A percentile compares a stretch with the other conserved stretches of the same genome.
Conservation (phyloP, 208 protist species). For the Herpetomonas tarakana region DNA sequence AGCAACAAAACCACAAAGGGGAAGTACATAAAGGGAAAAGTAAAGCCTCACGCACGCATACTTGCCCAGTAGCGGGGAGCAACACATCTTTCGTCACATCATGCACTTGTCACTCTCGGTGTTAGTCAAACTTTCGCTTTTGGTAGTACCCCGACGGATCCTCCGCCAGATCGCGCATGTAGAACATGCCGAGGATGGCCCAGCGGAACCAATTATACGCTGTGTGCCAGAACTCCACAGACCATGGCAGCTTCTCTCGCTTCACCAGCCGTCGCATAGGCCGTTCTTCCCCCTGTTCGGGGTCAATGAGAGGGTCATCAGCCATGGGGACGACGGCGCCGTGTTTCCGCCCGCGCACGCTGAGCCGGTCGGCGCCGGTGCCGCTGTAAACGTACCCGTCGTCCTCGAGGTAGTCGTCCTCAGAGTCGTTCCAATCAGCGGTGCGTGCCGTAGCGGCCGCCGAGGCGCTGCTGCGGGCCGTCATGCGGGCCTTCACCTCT, state of each 20-base stretch:
- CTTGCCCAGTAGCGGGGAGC: too few relatives aligned
- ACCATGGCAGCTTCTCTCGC: slow-evolving; percentile 19
- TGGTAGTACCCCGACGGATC: slow-evolving; percentile 29
- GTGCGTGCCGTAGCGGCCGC: slow-evolving; percentile 14
- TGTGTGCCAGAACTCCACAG: slow-evolving; percentile 26
- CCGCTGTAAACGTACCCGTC: slow-evolving; percentile 5
- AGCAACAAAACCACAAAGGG: too few relatives aligned
- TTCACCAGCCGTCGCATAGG: slow-evolving; percentile 16
- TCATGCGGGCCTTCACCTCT: slow-evolving; percentile 33
- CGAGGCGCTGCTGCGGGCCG: slow-evolving; percentile 5
- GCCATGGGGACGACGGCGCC: not conserved
- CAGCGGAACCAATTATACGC: slow-evolving; percentile 35
- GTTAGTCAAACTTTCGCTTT: slow-evolving; percentile 12
- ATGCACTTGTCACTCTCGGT: too few relatives aligned
- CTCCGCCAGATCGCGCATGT: slow-evolving; percentile 25
- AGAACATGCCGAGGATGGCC: slow-evolving; percentile 16
- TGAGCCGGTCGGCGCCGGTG: not conserved
- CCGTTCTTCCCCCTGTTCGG: slow-evolving; percentile 2
- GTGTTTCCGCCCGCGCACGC: not conserved
- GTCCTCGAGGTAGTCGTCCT: slow-evolving; percentile 11
- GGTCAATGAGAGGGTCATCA: slow-evolving; percentile 2
- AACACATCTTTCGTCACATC: too few relatives aligned
- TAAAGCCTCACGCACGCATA: too few relatives aligned
- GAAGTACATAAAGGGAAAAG: too few relatives aligned
- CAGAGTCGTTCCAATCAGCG: slow-evolving; percentile 14